Evolutionary conservation across 768 basidiomycete species (phyloP).

Genomic region (Strobilomyces confusus): DNA sequence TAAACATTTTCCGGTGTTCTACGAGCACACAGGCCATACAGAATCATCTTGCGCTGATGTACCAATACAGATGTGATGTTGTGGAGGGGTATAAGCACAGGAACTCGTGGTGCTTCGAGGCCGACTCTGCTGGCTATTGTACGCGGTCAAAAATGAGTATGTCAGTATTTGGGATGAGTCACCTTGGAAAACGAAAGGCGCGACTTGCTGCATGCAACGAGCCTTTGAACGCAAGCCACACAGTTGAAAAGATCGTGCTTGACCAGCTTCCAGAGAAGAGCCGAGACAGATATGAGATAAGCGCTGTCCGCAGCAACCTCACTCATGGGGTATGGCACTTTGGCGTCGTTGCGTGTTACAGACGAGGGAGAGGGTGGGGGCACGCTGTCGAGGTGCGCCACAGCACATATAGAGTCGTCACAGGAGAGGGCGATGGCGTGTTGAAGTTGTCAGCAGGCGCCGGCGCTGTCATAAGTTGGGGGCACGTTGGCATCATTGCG

Average conservation of each 20-base stretch:
- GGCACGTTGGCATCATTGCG: too few species aligned
- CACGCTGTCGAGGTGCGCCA: too few species aligned
- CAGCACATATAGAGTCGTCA: too few species aligned
- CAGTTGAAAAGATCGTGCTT: constrained; percentile 72
- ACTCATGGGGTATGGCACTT: too few species aligned
- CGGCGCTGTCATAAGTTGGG: too few species aligned
- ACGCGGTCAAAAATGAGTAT: neutral
- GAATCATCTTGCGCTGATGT: constrained; percentile 63
- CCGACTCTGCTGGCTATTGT: constrained; percentile 7
- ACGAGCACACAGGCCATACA: constrained; percentile 66
- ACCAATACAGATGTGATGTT: constrained; percentile 54
- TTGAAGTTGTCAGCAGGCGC: too few species aligned
- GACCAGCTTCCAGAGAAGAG: constrained; percentile 69
- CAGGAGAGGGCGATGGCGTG: too few species aligned
- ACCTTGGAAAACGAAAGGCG: constrained; percentile 57
- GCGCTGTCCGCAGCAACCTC: constrained; percentile 53
- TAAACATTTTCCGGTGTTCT: constrained; percentile 67
- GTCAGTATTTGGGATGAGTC: constrained; percentile 6
- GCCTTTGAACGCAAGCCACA: constrained; percentile 67
- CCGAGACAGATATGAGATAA: constrained; percentile 57
- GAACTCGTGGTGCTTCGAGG: constrained; percentile 66
- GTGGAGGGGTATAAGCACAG: constrained; percentile 69
- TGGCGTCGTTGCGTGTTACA: too few species aligned
- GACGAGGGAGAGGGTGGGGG: too few species aligned
- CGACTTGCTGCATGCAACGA: constrained; percentile 72